Evolutionary conservation across 805 yeast genomes (phyloP).

Genomic region (Cyberlindnera americana): DNA sequence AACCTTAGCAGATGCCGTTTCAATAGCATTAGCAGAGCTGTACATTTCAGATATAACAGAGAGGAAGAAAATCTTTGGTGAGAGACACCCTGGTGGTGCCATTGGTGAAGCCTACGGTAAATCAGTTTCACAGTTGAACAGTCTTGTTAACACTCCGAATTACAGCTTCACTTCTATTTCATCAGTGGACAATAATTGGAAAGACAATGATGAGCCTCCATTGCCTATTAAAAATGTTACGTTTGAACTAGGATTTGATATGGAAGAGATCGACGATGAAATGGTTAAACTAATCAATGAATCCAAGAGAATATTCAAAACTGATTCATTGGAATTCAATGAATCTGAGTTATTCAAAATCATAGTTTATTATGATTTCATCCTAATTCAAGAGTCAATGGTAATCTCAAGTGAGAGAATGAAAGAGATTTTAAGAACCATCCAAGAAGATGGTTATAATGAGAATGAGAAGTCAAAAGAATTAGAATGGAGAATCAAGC

Average conservation of each 20-base stretch:
- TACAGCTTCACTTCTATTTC: constrained; percentile 25
- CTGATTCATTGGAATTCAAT: constrained; percentile 20
- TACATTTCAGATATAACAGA: constrained; percentile 51
- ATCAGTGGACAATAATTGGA: constrained; percentile 8
- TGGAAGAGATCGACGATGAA: constrained; percentile 18
- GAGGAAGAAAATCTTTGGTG: constrained; percentile 57
- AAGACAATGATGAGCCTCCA: constrained; percentile 3
- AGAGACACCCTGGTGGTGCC: constrained; percentile 88
- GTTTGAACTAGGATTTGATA: constrained; percentile 20
- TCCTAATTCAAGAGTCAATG: constrained; percentile 6
- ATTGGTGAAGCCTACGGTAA: constrained; percentile 55
- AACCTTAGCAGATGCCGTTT: constrained; percentile 73
- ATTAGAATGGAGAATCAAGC: constrained; percentile 14
- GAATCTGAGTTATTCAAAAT: constrained; percentile 25
- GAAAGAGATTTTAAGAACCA: constrained; percentile 13
- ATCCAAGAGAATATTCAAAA: constrained; percentile 24
- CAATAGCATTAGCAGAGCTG: constrained; percentile 68
- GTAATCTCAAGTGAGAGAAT: constrained; percentile 13
- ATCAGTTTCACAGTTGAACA: constrained; percentile 10
- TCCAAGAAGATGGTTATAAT: constrained; percentile 9
- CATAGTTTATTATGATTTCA: constrained; percentile 24
- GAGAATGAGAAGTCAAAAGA: constrained; percentile 13
- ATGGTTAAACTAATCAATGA: constrained; percentile 19
- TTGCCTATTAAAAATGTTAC: constrained; percentile 13
- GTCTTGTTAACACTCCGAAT: constrained; percentile 18